Conservation (phyloP, 192 early-diverging fungal species). For the Dissophora globulifera region DNA sequence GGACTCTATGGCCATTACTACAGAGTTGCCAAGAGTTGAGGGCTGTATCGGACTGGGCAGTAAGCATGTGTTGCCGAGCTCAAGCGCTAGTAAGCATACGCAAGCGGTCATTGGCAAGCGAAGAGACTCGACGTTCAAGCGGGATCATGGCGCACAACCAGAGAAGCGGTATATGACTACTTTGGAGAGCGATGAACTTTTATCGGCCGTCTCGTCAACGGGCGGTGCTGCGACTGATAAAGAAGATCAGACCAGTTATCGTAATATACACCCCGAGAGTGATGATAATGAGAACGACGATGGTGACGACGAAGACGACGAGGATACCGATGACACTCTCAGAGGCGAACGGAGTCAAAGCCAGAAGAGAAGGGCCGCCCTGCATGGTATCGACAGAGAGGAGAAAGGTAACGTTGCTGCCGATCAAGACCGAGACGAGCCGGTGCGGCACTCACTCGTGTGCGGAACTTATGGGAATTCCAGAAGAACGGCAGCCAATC, state of each 20-base stretch:
- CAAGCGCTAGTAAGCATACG: neutral
- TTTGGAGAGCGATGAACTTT: neutral
- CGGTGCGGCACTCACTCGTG: neutral
- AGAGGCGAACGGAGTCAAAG: too few relatives aligned
- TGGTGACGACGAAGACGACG: conserved; percentile 4
- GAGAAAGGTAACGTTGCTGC: too few relatives aligned
- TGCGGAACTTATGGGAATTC: neutral
- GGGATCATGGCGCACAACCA: neutral
- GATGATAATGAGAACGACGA: conserved; percentile 17
- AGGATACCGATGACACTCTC: too few relatives aligned
- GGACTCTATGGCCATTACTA: conserved; percentile 8
- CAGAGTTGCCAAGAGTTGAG: conserved; percentile 26
- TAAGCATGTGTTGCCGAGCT: neutral
- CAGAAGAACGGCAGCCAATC: neutral
- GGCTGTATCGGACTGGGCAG: conserved; percentile 17
- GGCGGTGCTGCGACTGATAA: too few relatives aligned
- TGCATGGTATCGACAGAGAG: too few relatives aligned
- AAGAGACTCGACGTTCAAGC: neutral
- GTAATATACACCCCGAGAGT: neutral
- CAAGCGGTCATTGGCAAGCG: conserved; percentile 5
- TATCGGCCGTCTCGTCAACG: too few relatives aligned
- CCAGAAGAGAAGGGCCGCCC: too few relatives aligned
- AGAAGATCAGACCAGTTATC: conserved; percentile 6
- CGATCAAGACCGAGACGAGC: conserved; percentile 8
- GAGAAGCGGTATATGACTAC: conserved; percentile 5